phyloP scores from a whole-genome alignment of 1,284 basidiomycete species.

The Rhodotorula sp. region DNA sequence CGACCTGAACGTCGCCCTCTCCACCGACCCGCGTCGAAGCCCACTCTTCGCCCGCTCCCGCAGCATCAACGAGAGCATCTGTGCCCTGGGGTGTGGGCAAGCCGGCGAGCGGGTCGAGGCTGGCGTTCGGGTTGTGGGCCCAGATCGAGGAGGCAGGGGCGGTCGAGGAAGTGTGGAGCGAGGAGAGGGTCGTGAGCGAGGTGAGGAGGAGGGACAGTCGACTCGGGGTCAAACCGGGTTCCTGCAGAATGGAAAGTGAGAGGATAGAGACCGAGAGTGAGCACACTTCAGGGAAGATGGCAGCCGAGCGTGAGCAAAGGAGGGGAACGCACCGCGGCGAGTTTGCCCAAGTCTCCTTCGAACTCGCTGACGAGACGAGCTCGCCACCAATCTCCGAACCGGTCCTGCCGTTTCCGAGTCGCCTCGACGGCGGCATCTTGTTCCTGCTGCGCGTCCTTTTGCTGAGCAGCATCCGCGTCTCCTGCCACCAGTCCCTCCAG shows the following conservation, averaged over 20 bases:
- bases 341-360: constrained; percentile 34
- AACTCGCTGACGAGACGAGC: constrained; percentile 37
- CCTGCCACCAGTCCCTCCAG: constrained; percentile 24
- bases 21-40: constrained; percentile 34
- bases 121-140: constrained; percentile 29
- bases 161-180: constrained; percentile 37
- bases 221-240: constrained; percentile 36
- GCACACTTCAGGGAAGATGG: not conserved
- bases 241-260: constrained; percentile 4
- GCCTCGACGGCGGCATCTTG: not conserved
- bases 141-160: constrained; percentile 33
- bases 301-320: too few relatives aligned
- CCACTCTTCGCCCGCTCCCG: constrained; percentile 26
- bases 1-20: constrained; percentile 38
- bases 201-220: constrained; percentile 38
- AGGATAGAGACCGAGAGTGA: not conserved
- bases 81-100: not conserved
- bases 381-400: constrained; percentile 41
- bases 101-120: constrained; percentile 36
- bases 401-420: constrained; percentile 13
- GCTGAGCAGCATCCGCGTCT: constrained; percentile 15
- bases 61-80: constrained; percentile 6
- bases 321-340: constrained; percentile 30
- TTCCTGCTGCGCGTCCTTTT: constrained; percentile 2
- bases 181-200: constrained; percentile 38